Base-by-base conservation (phyloP, 495 filamentous ascomycete genomes). In the Acidiella bohemica region DNA sequence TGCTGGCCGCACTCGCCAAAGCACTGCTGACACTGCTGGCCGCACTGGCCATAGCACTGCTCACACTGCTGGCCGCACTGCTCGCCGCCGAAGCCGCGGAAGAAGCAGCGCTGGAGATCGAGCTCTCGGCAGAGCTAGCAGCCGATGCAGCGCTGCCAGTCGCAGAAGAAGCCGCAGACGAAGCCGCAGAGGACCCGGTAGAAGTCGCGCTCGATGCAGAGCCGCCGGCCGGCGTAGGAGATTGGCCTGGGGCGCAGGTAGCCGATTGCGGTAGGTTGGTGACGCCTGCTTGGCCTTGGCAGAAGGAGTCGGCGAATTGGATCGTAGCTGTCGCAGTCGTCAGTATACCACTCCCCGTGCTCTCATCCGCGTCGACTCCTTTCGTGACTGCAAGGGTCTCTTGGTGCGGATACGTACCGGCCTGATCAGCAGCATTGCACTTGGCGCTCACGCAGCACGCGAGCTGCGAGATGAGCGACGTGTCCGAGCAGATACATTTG, bases 401-500 rank as follows among this genome's bases (percentile, higher is more conserved):
- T 10, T 30, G 20, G 18, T 22, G 25, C 12, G 9, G 13, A 21
- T 21, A 41, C 63, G 27, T 64, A 78, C 76, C 55, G 17, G 68
- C 27, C 54, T 81, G 71, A 27, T 81, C 77, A 0, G 57, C 55
- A 1, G 42, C 6, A 31, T 55, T 46, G 59, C 84, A 93, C 8
- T 42, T 54, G 2, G 49, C 53, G 18, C 57, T 53, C 5, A 92
- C 64, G 55, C 84, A 93, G 64, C 78, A 81, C 21, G 73, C 60
- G 41, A 90, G 73, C 23, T 58, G 47, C 25, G 32, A 49, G 42
- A 93, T 65, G 64, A 82, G 81, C 7, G 55, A 53, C 5, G 56
- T 48, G 56, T 70, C 62, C 9, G 43, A 50, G 62, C 84, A 92
- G 51, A 87, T 83, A 56, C 84, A 92, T 26, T 58, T 49, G 45